phyloP scores from a whole-genome alignment of 805 yeast species.

The Ogataea allantospora region DNA sequence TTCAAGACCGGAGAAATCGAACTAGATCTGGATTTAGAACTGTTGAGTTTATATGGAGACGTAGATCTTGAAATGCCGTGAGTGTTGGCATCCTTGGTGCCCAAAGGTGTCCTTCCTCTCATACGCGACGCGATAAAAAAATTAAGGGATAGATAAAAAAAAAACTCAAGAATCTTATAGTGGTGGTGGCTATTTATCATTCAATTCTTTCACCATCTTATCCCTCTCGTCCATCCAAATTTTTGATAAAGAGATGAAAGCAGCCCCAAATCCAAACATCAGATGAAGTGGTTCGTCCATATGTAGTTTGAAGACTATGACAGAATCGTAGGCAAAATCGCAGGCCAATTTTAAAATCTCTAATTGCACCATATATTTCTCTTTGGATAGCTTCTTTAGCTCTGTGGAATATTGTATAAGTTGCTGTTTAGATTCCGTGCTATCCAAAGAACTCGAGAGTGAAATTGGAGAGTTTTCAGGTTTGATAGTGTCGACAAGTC shows the following conservation, averaged over 20 bases:
- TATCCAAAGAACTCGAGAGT: constrained; percentile 14
- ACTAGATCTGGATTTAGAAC: constrained; percentile 11
- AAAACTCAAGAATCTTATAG: neutral
- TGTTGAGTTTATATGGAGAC: constrained; percentile 5
- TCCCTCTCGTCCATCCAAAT: constrained; percentile 30
- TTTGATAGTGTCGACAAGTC: constrained; percentile 22
- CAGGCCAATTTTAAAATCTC: constrained; percentile 43
- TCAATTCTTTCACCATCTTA: constrained; percentile 17
- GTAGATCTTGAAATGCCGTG: constrained; percentile 10
- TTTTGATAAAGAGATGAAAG: constrained; percentile 30
- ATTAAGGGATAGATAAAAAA: constrained; percentile 3
- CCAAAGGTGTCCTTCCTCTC: constrained; percentile 12
- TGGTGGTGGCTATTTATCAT: neutral
- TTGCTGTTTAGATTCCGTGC: constrained; percentile 10
- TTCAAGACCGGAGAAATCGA: constrained; percentile 9
- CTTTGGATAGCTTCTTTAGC: constrained; percentile 34
- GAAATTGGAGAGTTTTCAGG: constrained; percentile 21
- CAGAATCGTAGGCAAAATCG: constrained; percentile 48
- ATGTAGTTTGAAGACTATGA: constrained; percentile 43
- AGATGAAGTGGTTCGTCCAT: constrained; percentile 30
- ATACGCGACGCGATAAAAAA: constrained; percentile 13
- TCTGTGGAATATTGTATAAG: constrained; percentile 22
- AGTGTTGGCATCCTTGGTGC: constrained; percentile 13
- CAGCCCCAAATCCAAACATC: constrained; percentile 35
- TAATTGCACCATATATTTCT: constrained; percentile 36